Evolutionary conservation across 108 stramenopile species (phyloP), one percentile per base, ranked within the genome.

Genomic region (Nitzschia inconspicua): DNA sequence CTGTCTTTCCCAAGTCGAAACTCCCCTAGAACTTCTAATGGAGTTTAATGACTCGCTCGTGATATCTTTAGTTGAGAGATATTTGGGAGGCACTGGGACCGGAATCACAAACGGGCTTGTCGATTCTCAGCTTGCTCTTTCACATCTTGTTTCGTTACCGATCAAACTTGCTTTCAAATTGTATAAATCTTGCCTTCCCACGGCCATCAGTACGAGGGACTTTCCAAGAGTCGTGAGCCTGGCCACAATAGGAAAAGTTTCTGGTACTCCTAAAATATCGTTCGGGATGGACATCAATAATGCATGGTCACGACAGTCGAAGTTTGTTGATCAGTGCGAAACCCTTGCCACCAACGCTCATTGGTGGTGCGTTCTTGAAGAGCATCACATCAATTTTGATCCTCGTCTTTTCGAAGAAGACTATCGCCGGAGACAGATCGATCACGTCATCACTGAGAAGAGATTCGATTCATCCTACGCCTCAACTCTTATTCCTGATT

Each of bases 121-220:
- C 11, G 92, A 93, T 71, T 76, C 77, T 40, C 52, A 75, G 31
- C 59, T 89, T 46, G 77, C 92, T 8, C 65, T 78, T 9, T 69
- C 92, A 9, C 80, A 72, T 44, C 66, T 93, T 39, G 57, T 85
- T 19, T 60, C 70, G 28, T 55, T 93, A 10, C 82, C 78, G 11
- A 79, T 80, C 46, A 87, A 86, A 56, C 51, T 50, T 14, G 92
- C 92, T 26, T 88, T 93, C 68, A 76, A 85, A 46, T 66, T 82
- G 13, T 92, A 81, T 59, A 79, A 82, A 68, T 48, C 84, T 31
- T 65, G 81, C 13, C 71, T 93, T 28, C 92, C 92, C 23, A 84
- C 82, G n/a, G 92, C 88, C 14, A 70, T 93, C 10, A 79, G 77
- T 5, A 86, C 82, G 26, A 74, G 84, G 50, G 77, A 84, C 42